phyloP scores from a whole-genome alignment of 2,329 filamentous ascomycete genomes.

The Penicillium sp. region DNA sequence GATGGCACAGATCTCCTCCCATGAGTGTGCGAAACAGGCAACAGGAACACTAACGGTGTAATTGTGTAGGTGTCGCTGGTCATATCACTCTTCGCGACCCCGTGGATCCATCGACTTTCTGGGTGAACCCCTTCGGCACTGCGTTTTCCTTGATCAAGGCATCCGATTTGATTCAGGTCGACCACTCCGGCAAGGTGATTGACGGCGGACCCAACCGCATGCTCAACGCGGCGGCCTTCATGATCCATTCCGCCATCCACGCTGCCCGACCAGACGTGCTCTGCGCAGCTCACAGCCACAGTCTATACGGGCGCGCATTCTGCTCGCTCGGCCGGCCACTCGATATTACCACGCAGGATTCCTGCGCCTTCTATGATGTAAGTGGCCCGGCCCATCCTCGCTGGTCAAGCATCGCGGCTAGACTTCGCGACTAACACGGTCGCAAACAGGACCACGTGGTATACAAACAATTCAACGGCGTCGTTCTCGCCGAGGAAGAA shows the following conservation, averaged over 20 bases:
- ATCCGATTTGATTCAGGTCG: slow-evolving; percentile 68
- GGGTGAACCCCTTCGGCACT: slow-evolving; percentile 68
- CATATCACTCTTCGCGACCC: slow-evolving; percentile 66
- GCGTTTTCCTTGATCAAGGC: slow-evolving; percentile 64
- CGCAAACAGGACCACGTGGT: slow-evolving; percentile 50
- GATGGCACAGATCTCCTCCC: neutral
- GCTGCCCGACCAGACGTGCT: slow-evolving; percentile 56
- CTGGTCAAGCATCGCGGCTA: neutral
- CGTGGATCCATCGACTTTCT: slow-evolving; percentile 61
- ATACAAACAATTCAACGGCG: slow-evolving; percentile 56
- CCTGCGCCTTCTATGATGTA: slow-evolving; percentile 49
- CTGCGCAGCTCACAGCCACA: slow-evolving; percentile 59
- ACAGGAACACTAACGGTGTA: neutral
- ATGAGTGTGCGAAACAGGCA: neutral
- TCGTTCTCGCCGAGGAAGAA: slow-evolving; percentile 57
- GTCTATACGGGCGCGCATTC: slow-evolving; percentile 52
- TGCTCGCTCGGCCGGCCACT: slow-evolving; percentile 45
- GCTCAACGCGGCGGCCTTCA: slow-evolving; percentile 53
- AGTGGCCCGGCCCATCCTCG: neutral
- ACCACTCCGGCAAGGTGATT: slow-evolving; percentile 62
- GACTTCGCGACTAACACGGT: neutral
- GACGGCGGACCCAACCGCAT: slow-evolving; percentile 58
- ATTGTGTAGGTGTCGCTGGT: slow-evolving; percentile 56
- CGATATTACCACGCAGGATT: slow-evolving; percentile 51
- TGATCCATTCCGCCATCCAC: slow-evolving; percentile 59